Evolutionary conservation across 768 basidiomycete genomes (phyloP).

Genomic region (Coprinopsis cinerea): DNA sequence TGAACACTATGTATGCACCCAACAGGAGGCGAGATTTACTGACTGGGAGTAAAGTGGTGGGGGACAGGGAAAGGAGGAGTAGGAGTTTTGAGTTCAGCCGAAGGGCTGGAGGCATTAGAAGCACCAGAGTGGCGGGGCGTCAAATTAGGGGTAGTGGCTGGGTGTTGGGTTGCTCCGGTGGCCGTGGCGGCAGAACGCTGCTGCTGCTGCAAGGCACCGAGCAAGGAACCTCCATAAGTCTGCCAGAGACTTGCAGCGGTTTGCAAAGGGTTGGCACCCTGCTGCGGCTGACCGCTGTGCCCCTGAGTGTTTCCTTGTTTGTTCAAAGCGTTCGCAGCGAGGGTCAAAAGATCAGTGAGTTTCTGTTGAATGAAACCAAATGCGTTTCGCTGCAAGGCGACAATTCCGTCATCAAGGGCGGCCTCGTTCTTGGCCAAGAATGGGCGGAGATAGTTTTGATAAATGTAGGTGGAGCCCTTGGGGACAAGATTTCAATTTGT

Average conservation of each 20-base stretch:
- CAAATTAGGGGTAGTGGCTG: conserved; percentile 8
- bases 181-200: conserved; percentile 6
- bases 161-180: conserved; percentile 10
- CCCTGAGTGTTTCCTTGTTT: conserved; percentile 25
- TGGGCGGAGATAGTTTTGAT: conserved; percentile 53
- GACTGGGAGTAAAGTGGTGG: conserved; percentile 19
- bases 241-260: conserved; percentile 28
- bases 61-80: conserved; percentile 35
- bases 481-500: background rate
- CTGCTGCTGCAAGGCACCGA: conserved; percentile 18
- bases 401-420: conserved; percentile 54
- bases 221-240: conserved; percentile 33
- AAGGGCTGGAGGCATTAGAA: conserved; percentile 1
- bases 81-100: background rate
- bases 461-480: conserved; percentile 66
- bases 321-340: conserved; percentile 38
- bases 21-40: too few relatives aligned
- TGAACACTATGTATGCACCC: too few relatives aligned
- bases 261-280: background rate
- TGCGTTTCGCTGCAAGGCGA: conserved; percentile 45
- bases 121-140: conserved; percentile 2
- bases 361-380: conserved; percentile 52
- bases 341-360: conserved; percentile 41
- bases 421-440: conserved; percentile 55
- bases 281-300: conserved; percentile 13